Conservation (phyloP, 2,329 filamentous ascomycete species). For the Pestalotiopsis fici region DNA sequence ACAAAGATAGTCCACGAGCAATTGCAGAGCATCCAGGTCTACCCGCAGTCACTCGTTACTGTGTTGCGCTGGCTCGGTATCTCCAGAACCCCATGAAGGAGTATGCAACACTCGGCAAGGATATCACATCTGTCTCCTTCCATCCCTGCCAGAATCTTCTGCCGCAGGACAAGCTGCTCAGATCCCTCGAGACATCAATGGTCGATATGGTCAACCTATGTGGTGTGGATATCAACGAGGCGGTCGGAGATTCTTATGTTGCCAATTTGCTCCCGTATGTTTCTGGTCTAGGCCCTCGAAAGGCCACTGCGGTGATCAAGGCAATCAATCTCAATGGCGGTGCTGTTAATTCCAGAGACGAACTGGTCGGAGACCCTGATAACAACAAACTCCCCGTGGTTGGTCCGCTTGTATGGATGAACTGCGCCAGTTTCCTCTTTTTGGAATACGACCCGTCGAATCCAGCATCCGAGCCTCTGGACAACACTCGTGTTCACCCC, state of each 20-base stretch:
- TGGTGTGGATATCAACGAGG: slow-evolving; percentile 93
- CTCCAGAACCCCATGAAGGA: slow-evolving; percentile 96
- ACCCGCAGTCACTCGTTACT: slow-evolving; percentile 80
- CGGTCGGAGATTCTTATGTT: slow-evolving; percentile 76
- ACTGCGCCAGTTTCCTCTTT: slow-evolving; percentile 93
- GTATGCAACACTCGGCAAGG: slow-evolving; percentile 88
- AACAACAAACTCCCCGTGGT: slow-evolving; percentile 77
- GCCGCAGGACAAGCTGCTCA: slow-evolving; percentile 82
- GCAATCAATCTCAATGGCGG: slow-evolving; percentile 92
- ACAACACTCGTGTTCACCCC: slow-evolving; percentile 95
- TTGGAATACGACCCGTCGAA: slow-evolving; percentile 86
- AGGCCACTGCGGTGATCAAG: slow-evolving; percentile 82
- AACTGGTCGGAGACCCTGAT: slow-evolving; percentile 86
- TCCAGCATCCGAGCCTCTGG: slow-evolving; percentile 83
- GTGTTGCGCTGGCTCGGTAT: slow-evolving; percentile 85
- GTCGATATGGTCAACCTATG: slow-evolving; percentile 98
- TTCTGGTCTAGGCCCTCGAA: slow-evolving; percentile 87
- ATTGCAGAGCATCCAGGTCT: slow-evolving; percentile 79
- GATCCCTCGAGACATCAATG: slow-evolving; percentile 91
- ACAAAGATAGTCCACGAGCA: slow-evolving; percentile 85
- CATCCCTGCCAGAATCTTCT: slow-evolving; percentile 88
- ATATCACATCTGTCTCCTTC: slow-evolving; percentile 84
- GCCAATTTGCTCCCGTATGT: slow-evolving; percentile 90
- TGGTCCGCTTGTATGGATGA: slow-evolving; percentile 90
- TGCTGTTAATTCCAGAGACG: slow-evolving; percentile 78